Evolutionary conservation across 345 rosid species (phyloP).

Genomic region (Kandelia obovata): DNA sequence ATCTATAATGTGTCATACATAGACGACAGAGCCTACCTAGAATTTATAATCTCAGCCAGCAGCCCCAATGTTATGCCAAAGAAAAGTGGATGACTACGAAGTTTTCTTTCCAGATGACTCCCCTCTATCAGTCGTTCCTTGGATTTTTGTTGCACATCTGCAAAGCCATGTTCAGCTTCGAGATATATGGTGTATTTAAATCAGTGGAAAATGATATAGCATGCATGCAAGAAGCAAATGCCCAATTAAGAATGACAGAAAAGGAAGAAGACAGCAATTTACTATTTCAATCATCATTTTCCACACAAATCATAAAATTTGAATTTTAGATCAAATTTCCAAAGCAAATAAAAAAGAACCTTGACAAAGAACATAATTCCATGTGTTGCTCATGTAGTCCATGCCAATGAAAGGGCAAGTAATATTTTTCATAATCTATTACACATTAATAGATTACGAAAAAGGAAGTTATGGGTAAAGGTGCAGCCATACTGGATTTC

Average conservation of each 20-base stretch:
- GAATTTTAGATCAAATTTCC: neutral
- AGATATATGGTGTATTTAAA: conserved; percentile 10
- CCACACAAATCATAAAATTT: neutral
- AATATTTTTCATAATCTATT: neutral
- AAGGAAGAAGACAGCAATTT: neutral
- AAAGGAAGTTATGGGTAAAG: no score
- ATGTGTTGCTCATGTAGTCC: no score
- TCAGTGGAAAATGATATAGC: neutral
- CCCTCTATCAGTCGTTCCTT: conserved; percentile 33
- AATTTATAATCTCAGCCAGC: conserved; percentile 93
- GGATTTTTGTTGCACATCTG: conserved; percentile 49
- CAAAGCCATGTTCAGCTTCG: conserved; percentile 28
- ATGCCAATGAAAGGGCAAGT: neutral
- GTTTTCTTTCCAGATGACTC: conserved; percentile 50
- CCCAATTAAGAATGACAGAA: neutral
- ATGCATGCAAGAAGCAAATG: neutral
- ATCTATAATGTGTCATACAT: no score
- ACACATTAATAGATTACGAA: no score
- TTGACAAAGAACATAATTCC: no score
- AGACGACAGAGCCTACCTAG: conserved; percentile 55
- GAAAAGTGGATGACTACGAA: conserved; percentile 82
- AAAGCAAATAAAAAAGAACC: neutral
- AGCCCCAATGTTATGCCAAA: conserved; percentile 91
- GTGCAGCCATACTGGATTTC: no score
- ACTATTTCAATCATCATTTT: neutral